A percentile compares a stretch with the other conserved stretches of the same genome.
phyloP scores from a whole-genome alignment of 352 stramenopile genomes.

The Hyaloperonospora brassicae region DNA sequence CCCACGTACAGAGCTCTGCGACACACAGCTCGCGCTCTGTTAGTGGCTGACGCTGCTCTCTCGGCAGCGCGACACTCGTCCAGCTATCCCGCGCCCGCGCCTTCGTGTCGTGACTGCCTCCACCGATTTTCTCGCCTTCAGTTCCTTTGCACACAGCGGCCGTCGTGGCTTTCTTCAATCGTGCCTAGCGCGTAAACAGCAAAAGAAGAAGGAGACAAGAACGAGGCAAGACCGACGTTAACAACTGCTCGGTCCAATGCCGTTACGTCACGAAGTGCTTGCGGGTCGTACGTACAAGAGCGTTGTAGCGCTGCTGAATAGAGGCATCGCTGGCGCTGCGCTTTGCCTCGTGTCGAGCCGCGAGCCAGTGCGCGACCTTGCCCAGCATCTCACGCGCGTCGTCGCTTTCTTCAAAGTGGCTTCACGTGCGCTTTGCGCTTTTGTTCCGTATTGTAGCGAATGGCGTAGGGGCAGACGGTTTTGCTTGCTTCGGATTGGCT shows the following conservation, averaged over 20 bases:
- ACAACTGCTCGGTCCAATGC: not conserved
- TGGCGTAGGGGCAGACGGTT: not conserved
- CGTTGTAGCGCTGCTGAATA: slow-evolving; percentile 49
- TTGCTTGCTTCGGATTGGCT: slow-evolving; percentile 12
- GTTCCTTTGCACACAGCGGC: slow-evolving; percentile 40
- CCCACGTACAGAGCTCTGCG: slow-evolving; percentile 46
- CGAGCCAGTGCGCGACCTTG: slow-evolving; percentile 59
- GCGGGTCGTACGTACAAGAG: slow-evolving; percentile 33
- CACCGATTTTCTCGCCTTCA: slow-evolving; percentile 14
- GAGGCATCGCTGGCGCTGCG: slow-evolving; percentile 28
- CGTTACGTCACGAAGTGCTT: not conserved
- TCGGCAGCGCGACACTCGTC: slow-evolving; percentile 6
- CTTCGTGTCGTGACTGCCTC: slow-evolving; percentile 3
- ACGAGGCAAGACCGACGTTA: not conserved
- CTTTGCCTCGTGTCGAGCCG: slow-evolving; percentile 47
- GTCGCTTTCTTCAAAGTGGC: not conserved
- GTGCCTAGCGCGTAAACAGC: slow-evolving; percentile 24
- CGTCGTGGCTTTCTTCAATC: slow-evolving; percentile 62
- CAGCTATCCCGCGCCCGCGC: slow-evolving; percentile 3
- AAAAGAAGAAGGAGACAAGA: slow-evolving; percentile 1
- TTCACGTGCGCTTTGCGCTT: not conserved
- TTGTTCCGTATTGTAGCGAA: not conserved
- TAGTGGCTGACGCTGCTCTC: slow-evolving; percentile 24
- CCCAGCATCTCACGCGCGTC: slow-evolving; percentile 36
- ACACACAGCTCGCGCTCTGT: slow-evolving; percentile 53